A percentile compares a stretch with the other conserved stretches of the same genome.
phyloP scores from a whole-genome alignment of 169 alveolate species.

The Plasmodium falciparum region DNA sequence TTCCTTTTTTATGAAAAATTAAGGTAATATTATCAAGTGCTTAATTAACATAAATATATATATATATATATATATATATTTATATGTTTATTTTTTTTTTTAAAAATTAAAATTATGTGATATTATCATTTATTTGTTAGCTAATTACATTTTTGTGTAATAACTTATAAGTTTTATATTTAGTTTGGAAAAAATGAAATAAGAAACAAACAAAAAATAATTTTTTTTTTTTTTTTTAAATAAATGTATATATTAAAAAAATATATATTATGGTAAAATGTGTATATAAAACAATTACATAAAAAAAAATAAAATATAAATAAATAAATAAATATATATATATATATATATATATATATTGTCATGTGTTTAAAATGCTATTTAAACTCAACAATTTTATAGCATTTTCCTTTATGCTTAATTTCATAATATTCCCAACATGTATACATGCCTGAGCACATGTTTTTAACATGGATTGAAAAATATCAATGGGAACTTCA shows the following conservation, averaged over 20 bases:
- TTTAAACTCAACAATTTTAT: slow-evolving; percentile 54
- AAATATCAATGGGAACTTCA: slow-evolving; percentile 73
- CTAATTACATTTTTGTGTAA: not conserved
- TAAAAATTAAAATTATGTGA: no score
- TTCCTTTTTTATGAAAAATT: no score
- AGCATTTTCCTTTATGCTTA: slow-evolving; percentile 72
- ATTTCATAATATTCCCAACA: slow-evolving; percentile 59
- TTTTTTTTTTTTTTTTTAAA: not conserved
- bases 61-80: no score
- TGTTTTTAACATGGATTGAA: slow-evolving; percentile 58
- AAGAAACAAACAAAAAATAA: slow-evolving; percentile 18
- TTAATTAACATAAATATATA: no score
- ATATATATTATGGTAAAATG: not conserved
- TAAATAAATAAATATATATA: not conserved
- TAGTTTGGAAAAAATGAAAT: slow-evolving; percentile 17
- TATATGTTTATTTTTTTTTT: no score
- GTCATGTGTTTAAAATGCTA: slow-evolving; percentile 32
- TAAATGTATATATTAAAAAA: slow-evolving; percentile 3
- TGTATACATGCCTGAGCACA: slow-evolving; percentile 51
- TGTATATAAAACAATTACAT: not conserved
- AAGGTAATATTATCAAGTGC: no score
- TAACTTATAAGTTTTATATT: slow-evolving; percentile 1
- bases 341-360: not conserved
- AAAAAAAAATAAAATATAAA: slow-evolving; percentile 2
- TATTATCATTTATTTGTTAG: slow-evolving; percentile 8